Base-by-base conservation (phyloP, 805 yeast genomes). In the Lachancea quebecensis region DNA sequence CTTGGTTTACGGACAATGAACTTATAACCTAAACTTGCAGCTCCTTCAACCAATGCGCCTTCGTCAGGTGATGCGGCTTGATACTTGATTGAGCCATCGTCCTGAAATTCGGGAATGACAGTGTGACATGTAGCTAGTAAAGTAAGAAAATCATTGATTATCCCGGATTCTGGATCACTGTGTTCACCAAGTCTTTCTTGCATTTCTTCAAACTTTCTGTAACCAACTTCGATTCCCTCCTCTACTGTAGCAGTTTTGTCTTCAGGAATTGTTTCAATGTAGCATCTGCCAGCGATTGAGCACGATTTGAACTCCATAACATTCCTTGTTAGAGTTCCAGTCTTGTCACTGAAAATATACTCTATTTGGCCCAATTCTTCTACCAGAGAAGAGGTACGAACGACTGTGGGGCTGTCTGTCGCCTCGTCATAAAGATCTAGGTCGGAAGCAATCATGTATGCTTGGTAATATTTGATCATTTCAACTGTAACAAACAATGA, bases 61-160 rank as follows among this genome's bases (percentile, higher is more conserved):
- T 95, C 99, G 69, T 93, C 99, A 0, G 99, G 99, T 0, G 98
- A 90, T 0, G 99, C 96, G 1, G 99, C 99, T 67, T 93, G 99
- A 63, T 95, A 93, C 62, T 87, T 90, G 51, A 93, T 81, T 2
- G 73, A 54, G 0, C 85, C 86, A 46, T 69, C 70, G 1, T 73
- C 80, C 49, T 73, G 74, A 15, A 76, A 70, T 63, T 93, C 99
- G 0, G 99, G 99, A 50, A 93, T 93, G 35, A 93, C 99, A 0
- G 99, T 95, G 59, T 93, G 99, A 63, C 99, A 93, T 0, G 95
- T 81, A 34, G 98, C 87, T 48, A 93, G 70, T 40, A 90, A 69
- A 0, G 90, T 82, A 51, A 93, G 74, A 53, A 95, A 90, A 56
- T 84, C 87, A 57, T 84, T 80, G 45, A 90, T 79, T 2, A 73